A percentile compares a stretch with the other conserved stretches of the same genome.
Evolutionary conservation across 169 alveolate genomes (phyloP).

Genomic region (Ichthyophthirius multifiliis): DNA sequence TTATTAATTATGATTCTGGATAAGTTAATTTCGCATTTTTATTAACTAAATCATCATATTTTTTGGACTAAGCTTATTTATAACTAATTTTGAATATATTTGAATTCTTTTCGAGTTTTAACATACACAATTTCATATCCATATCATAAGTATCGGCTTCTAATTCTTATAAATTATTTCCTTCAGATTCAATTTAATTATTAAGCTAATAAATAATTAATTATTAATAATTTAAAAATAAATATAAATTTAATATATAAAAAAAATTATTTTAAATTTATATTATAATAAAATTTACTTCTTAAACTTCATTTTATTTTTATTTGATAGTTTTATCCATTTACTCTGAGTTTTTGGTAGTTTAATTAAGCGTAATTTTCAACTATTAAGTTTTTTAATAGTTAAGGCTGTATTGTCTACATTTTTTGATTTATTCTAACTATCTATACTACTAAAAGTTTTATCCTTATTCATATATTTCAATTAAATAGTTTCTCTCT

Average conservation of each 20-base stretch:
- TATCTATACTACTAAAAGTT: constrained; percentile 38
- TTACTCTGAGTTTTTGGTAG: constrained; percentile 70
- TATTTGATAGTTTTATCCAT: constrained; percentile 66
- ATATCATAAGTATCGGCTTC: constrained; percentile 25
- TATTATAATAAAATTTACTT: constrained; percentile 57
- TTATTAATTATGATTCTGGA: constrained; percentile 26
- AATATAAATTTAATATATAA: background rate
- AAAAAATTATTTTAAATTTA: background rate
- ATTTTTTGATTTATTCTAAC: background rate
- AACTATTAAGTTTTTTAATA: constrained; percentile 53
- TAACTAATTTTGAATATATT: constrained; percentile 26
- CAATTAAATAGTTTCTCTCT: constrained; percentile 85
- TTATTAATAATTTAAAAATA: background rate
- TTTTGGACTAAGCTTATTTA: constrained; percentile 21
- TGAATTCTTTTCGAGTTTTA: background rate
- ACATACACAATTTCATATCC: background rate
- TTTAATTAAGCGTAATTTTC: constrained; percentile 66
- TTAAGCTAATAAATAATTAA: background rate
- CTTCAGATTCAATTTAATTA: constrained; percentile 14
- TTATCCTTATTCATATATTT: constrained; percentile 82
- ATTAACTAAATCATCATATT: constrained; percentile 17
- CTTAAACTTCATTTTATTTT: constrained; percentile 67
- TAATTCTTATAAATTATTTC: constrained; percentile 10
- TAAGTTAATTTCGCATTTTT: constrained; percentile 4
- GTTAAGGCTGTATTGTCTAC: constrained; percentile 47